Base-by-base conservation (phyloP, 495 filamentous ascomycete genomes). In the Jackrogersella minutella region DNA sequence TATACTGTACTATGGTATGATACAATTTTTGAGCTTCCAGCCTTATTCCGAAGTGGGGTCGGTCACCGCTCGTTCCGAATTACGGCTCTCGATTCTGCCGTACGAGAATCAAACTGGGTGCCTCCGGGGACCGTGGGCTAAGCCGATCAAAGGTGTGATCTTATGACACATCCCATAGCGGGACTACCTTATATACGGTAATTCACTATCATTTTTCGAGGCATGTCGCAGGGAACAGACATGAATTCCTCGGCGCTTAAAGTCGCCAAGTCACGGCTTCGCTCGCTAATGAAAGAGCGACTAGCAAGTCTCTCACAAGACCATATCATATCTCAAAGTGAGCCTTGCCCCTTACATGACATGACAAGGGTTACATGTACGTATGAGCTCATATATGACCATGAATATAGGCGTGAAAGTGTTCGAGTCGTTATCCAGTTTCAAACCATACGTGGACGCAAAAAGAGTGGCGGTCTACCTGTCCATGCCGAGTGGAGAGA, bases 401-500 rank as follows among this genome's bases (percentile, higher is more conserved):
- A 52, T 51, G 43, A 9, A 13, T 13, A 36, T 72, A 94, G 92
- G 91, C 58, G 68, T 74, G 51, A 76, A 75, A 58, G 87, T 87
- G 3, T 83, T 83, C 51, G 82, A 82, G 49, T 80, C 81, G 9
- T 73, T 96, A 28, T 76, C 87, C 33, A 76, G 62, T 5, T 81
- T 82, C 59, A 63, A 62, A 51, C 78, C 82, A 1, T 97, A 96
- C 70, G 80, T 82, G 34, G 79, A 85, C 40, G 92, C 93, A 26
- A 84, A 84, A 58, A 82, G 87, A 22, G 85, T 98, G 64, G 90
- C 92, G 55, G 83, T 98, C 24, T 99, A 96, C 74, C 81, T 99
- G 16, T 96, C 95, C 10, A 99, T 99, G 93, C 92, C 92, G 2
- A 75, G 78, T 33, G 88, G 88, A 13, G 95, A 99, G 75, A 84